Conservation (phyloP, 2,329 filamentous ascomycete genomes). For the Fonsecaea nubica region DNA sequence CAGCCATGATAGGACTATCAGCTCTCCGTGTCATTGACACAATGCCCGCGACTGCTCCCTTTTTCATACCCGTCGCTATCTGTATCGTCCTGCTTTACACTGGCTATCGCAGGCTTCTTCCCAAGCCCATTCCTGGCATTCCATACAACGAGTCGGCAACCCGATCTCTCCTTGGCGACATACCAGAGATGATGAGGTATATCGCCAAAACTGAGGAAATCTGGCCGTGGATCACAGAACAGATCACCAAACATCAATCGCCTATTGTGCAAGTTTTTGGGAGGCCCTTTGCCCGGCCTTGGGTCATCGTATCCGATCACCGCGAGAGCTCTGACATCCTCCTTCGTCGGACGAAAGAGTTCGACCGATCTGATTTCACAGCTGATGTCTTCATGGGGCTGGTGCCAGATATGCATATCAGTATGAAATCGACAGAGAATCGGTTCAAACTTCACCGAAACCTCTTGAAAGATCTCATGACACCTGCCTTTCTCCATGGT, state of each 20-base stretch:
- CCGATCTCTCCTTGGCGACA: conserved; percentile 16
- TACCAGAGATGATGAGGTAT: conserved; percentile 22
- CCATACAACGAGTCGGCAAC: conserved; percentile 22
- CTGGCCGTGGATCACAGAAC: conserved; percentile 17
- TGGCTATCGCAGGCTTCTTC: conserved; percentile 18
- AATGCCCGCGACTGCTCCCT: neutral
- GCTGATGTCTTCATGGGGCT: conserved; percentile 12
- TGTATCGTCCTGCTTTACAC: conserved; percentile 3
- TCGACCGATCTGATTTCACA: conserved; percentile 25
- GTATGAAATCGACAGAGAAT: conserved; percentile 10
- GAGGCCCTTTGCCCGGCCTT: conserved; percentile 52
- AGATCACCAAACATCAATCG: conserved; percentile 43
- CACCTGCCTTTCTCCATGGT: conserved; percentile 40
- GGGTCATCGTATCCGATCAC: conserved; percentile 49
- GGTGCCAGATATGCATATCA: conserved; percentile 14
- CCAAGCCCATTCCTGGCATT: conserved; percentile 25
- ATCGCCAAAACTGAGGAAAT: conserved; percentile 12
- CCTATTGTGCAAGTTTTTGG: conserved; percentile 59
- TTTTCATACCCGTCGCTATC: neutral
- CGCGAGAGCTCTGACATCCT: conserved; percentile 38
- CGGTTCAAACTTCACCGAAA: conserved; percentile 18
- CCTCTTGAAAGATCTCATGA: conserved; percentile 30
- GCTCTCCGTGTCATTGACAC: neutral
- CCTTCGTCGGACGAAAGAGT: conserved; percentile 36
- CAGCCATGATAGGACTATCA: neutral